Conservation (phyloP, 495 filamentous ascomycete genomes). For the Pseudotulostoma volvatum region DNA sequence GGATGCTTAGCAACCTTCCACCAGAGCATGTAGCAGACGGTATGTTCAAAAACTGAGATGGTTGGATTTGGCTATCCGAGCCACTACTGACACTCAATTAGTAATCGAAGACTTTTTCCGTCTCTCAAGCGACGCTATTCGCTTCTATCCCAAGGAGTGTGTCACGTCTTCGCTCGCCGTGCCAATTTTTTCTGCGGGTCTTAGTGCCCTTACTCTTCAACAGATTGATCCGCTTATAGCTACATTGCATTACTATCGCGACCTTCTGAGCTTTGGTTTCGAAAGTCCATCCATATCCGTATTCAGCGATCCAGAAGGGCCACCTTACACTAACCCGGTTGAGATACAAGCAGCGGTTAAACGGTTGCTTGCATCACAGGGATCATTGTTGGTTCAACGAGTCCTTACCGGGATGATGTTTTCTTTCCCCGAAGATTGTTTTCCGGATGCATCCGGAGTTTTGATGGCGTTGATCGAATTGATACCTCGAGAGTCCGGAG, state of each 20-base stretch:
- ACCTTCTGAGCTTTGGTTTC: constrained; percentile 78
- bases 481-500: constrained; percentile 55
- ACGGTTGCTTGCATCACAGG: constrained; percentile 49
- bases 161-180: constrained; percentile 61
- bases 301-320: constrained; percentile 31
- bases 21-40: constrained; percentile 80
- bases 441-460: constrained; percentile 85
- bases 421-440: constrained; percentile 85
- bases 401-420: constrained; percentile 97
- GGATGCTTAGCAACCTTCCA: constrained; percentile 69
- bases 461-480: constrained; percentile 78
- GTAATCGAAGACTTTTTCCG: constrained; percentile 99
- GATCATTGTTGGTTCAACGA: constrained; percentile 66
- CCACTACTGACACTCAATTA: no score
- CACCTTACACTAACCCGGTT: constrained; percentile 33
- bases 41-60: no score
- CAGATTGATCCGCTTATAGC: constrained; percentile 82
- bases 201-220: constrained; percentile 70
- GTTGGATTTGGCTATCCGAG: no score
- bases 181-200: constrained; percentile 71
- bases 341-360: constrained; percentile 58
- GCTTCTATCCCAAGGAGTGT: constrained; percentile 75
- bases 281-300: constrained; percentile 58
- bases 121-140: constrained; percentile 70
- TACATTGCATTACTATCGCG: constrained; percentile 82